phyloP scores from a whole-genome alignment of 306 rosid species.

The Rosa chinensis region DNA sequence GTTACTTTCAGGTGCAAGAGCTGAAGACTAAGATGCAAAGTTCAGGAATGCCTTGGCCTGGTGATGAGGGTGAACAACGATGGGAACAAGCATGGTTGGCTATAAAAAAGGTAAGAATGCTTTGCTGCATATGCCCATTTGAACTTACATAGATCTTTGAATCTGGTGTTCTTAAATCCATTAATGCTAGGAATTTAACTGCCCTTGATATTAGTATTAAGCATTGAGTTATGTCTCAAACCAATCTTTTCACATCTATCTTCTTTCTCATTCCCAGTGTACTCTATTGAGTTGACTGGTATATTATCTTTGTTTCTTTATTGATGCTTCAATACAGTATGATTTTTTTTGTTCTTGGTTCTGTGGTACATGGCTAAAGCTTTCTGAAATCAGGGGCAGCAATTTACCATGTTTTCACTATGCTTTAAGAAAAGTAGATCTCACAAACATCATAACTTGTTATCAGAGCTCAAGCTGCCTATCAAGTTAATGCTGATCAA shows the following conservation, averaged over 20 bases:
- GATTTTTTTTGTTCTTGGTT: background rate
- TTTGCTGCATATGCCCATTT: conserved; percentile 20
- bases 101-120: conserved; percentile 69
- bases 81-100: conserved; percentile 97
- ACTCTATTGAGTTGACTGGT: background rate
- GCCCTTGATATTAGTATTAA: background rate
- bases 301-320: background rate
- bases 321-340: background rate
- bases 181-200: conserved; percentile 15
- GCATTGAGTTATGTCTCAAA: background rate
- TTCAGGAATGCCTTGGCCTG: conserved; percentile 99
- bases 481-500: conserved; percentile 2
- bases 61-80: conserved; percentile 89
- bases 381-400: background rate
- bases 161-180: background rate
- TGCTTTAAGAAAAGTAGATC: background rate
- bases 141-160: background rate
- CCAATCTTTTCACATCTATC: background rate
- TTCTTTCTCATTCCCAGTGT: background rate
- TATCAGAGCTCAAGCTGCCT: background rate
- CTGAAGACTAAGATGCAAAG: conserved; percentile 74
- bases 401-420: background rate
- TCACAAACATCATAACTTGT: background rate
- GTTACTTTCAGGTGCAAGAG: conserved; percentile 71
- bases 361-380: conserved; percentile 1